Evolutionary conservation across 2,329 filamentous ascomycete species (phyloP).

Genomic region (Cordyceps cicadae): DNA sequence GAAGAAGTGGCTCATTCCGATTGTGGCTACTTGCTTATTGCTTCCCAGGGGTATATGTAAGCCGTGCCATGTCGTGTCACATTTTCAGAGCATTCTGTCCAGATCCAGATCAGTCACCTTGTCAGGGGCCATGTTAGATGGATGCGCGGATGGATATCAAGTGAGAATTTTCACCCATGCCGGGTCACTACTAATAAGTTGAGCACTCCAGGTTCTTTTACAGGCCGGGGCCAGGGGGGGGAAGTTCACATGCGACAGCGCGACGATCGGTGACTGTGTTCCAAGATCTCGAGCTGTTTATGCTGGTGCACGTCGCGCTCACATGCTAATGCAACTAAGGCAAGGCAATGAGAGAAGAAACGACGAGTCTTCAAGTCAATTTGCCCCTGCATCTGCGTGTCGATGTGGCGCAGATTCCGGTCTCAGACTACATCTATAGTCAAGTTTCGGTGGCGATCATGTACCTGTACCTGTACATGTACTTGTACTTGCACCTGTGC

Average conservation of each 20-base stretch:
- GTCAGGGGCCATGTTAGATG: too few species aligned
- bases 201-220: too few species aligned
- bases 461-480: neutral
- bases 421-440: neutral
- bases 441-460: neutral
- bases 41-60: neutral
- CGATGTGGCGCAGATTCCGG: neutral
- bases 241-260: neutral
- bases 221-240: too few species aligned
- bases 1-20: too few species aligned
- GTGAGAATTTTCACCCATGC: too few species aligned
- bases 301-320: neutral
- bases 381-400: neutral
- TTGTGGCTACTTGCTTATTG: too few species aligned
- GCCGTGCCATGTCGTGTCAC: neutral
- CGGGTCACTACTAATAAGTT: too few species aligned
- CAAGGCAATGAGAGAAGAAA: neutral
- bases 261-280: neutral
- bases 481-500: too few species aligned
- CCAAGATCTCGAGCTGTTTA: neutral
- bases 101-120: too few species aligned
- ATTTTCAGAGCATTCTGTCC: neutral
- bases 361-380: neutral
- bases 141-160: too few species aligned
- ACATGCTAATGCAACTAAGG: neutral